Evolutionary conservation across 306 rosid species (phyloP).

Genomic region (Oxytropis ochrocephala): DNA sequence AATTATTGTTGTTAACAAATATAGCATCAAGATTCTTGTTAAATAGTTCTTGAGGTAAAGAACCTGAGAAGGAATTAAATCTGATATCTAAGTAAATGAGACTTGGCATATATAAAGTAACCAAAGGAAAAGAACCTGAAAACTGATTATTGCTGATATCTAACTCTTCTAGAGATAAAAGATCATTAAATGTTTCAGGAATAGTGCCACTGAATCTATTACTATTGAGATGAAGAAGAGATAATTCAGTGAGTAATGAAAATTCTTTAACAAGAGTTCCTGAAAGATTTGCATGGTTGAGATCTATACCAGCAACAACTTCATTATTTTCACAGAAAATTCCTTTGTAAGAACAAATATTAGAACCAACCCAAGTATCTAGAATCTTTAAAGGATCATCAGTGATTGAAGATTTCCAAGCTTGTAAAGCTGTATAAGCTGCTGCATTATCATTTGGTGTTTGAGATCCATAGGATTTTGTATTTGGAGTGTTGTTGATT

Average conservation of each 20-base stretch:
- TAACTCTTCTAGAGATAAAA: slow-evolving; percentile 56
- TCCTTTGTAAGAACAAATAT: slow-evolving; percentile 88
- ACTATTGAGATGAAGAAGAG: slow-evolving; percentile 78
- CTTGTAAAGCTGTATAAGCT: slow-evolving; percentile 77
- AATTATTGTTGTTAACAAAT: slow-evolving; percentile 76
- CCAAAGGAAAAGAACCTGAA: slow-evolving; percentile 72
- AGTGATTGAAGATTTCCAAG: slow-evolving; percentile 84
- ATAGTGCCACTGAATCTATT: slow-evolving; percentile 67
- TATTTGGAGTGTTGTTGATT: slow-evolving; percentile 22
- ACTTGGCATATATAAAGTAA: slow-evolving; percentile 51
- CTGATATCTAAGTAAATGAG: slow-evolving; percentile 87
- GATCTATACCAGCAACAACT: slow-evolving; percentile 77
- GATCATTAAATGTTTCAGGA: slow-evolving; percentile 63
- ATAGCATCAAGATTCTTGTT: slow-evolving; percentile 69
- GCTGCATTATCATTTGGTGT: slow-evolving; percentile 24
- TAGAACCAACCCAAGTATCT: slow-evolving; percentile 60
- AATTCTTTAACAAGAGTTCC: slow-evolving; percentile 78
- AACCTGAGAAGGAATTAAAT: slow-evolving; percentile 69
- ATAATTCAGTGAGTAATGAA: slow-evolving; percentile 61
- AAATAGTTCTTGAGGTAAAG: slow-evolving; percentile 69
- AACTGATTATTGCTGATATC: slow-evolving; percentile 87
- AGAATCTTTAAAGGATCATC: slow-evolving; percentile 72
- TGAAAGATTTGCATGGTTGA: slow-evolving; percentile 83
- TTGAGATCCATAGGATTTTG: slow-evolving; percentile 40
- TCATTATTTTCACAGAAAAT: slow-evolving; percentile 62